Conservation (phyloP, 2,329 filamentous ascomycete species). For the Davidsoniella eucalypti region DNA sequence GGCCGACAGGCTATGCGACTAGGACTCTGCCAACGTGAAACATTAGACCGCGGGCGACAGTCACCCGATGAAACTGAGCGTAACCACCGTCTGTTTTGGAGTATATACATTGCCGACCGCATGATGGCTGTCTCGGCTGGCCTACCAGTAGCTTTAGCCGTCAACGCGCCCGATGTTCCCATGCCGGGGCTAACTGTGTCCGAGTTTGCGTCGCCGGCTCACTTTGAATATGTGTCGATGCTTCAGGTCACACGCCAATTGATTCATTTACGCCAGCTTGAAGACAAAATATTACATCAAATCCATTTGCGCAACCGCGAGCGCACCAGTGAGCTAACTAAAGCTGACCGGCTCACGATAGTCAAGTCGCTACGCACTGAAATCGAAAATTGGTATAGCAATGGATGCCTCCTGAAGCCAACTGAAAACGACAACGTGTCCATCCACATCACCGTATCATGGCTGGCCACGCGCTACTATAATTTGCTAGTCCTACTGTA, state of each 20-base stretch:
- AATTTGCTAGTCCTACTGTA: constrained; percentile 28
- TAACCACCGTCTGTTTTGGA: constrained; percentile 28
- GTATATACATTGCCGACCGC: constrained; percentile 27
- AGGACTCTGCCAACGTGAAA: constrained; percentile 21
- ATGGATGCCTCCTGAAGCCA: constrained; percentile 27
- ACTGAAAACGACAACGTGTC: constrained; percentile 27
- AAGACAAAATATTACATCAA: constrained; percentile 24
- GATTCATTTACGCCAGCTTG: constrained; percentile 27
- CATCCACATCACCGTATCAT: constrained; percentile 28
- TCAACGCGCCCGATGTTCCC: constrained; percentile 25
- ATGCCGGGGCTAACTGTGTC: constrained; percentile 28
- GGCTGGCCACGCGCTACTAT: constrained; percentile 28
- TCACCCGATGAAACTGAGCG: constrained; percentile 19
- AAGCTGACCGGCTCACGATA: constrained; percentile 20
- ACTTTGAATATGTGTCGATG: constrained; percentile 23
- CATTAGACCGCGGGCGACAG: constrained; percentile 17
- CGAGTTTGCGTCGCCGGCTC: constrained; percentile 26
- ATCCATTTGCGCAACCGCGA: constrained; percentile 21
- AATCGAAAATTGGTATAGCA: constrained; percentile 31
- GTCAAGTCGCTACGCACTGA: constrained; percentile 23
- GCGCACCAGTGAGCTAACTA: constrained; percentile 19
- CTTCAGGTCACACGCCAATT: constrained; percentile 29
- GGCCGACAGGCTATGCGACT: constrained; percentile 24
- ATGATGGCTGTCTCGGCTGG: constrained; percentile 28
- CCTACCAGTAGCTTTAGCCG: constrained; percentile 23